Evolutionary conservation across 2,329 filamentous ascomycete genomes (phyloP).

Genomic region (Penicillium concentricum): DNA sequence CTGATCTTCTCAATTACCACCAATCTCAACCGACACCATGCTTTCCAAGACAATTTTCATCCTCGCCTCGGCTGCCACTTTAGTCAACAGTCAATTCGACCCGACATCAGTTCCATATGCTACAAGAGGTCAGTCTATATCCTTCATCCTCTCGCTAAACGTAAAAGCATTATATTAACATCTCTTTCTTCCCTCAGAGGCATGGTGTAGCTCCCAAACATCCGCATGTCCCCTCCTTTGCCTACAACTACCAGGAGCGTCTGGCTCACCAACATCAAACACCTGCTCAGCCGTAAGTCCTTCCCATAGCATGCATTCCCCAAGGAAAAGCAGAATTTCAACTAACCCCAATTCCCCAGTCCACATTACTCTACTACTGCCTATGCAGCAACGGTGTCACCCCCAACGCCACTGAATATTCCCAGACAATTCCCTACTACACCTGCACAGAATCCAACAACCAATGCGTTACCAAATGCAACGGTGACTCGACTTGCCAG

Average conservation of each 20-base stretch:
- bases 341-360: slow-evolving; percentile 24
- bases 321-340: neutral
- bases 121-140: slow-evolving; percentile 35
- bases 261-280: slow-evolving; percentile 37
- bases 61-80: slow-evolving; percentile 30
- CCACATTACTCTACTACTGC: slow-evolving; percentile 55
- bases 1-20: slow-evolving; percentile 8
- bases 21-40: slow-evolving; percentile 18
- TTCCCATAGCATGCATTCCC: neutral
- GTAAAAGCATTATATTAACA: neutral
- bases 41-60: slow-evolving; percentile 32
- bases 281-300: slow-evolving; percentile 41
- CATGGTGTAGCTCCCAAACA: slow-evolving; percentile 45
- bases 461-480: slow-evolving; percentile 55
- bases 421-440: slow-evolving; percentile 62
- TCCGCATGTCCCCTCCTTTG: slow-evolving; percentile 48
- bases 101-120: slow-evolving; percentile 34
- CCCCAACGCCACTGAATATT: slow-evolving; percentile 62
- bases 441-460: slow-evolving; percentile 59
- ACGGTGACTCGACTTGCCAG: slow-evolving; percentile 50
- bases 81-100: slow-evolving; percentile 42
- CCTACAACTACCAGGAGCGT: slow-evolving; percentile 39
- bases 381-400: slow-evolving; percentile 54
- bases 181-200: slow-evolving; percentile 25
- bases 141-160: neutral